Evolutionary conservation across 2,329 filamentous ascomycete species (phyloP), one percentile per base, ranked within the genome.

Genomic region (Penicillium sp.): DNA sequence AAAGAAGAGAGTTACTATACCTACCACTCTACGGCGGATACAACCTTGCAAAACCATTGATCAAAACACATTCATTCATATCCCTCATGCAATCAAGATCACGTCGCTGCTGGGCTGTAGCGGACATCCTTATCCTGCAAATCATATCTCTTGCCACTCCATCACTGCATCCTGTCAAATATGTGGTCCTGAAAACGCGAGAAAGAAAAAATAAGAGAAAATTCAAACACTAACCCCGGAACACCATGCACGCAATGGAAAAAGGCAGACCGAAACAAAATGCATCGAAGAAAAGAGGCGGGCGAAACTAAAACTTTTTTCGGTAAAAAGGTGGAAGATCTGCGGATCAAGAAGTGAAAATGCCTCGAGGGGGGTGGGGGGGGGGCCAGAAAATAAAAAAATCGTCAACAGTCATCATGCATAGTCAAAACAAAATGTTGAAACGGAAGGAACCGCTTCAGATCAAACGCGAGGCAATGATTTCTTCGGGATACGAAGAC

Each of bases 241-340:
- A 67, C 67, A 57, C 67, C 67, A 67, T 68, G 65, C 65, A 64
- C 49, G 48, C 39, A 48, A 56, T 52, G 14, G 9, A 19, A 57
- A 26, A 50, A 63, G 49, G 45, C 51, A 27, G 41, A 44, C 27
- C 59, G 39, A 46, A 60, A 49, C 57, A 57, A 29, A 57, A 63
- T 63, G 60, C 59, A 63, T 53, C 45, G 45, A 61, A 33, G 55
- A 47, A 48, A 45, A 60, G 63, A 60, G 60, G 60, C 48, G 51
- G 55, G 54, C 29, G 48, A 55, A 35, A 65, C 59, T 66, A 63
- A 61, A 64, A 65, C 53, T 45, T 61, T 63, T 62, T 66, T 63
- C 54, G 48, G 41, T 31, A 49, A 33, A 46, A 61, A 62, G 58
- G 52, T 48, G 39, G 45, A 47, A 56, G 41, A 48, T 50, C 63